Percentiles rank a stretch among this genome's conserved stretches.
Evolutionary conservation across 129 eudicot genomes (phyloP).

Genomic region (Lonicera japonica): DNA sequence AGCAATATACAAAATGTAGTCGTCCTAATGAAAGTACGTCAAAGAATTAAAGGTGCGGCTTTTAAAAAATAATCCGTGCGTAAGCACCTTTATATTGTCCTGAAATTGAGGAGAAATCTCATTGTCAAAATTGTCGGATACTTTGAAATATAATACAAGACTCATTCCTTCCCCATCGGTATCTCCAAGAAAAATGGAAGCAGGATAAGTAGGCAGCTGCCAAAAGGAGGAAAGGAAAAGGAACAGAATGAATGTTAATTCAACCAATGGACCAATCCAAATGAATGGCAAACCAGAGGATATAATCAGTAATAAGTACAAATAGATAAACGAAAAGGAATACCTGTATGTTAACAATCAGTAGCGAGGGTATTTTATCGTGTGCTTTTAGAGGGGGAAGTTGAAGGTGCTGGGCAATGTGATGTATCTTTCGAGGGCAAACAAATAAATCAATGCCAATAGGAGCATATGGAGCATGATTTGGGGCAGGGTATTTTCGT

Average conservation of each 20-base stretch:
- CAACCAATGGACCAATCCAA: no score
- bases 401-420: slow-evolving; percentile 68
- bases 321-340: no score
- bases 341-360: slow-evolving; percentile 88
- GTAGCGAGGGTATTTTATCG: slow-evolving; percentile 48
- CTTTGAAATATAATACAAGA: slow-evolving; percentile 68
- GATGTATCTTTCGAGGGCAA: slow-evolving; percentile 64
- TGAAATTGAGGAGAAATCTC: slow-evolving; percentile 44
- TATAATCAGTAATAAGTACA: not conserved
- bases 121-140: slow-evolving; percentile 56
- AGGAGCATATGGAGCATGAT: slow-evolving; percentile 59
- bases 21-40: not conserved
- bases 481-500: slow-evolving; percentile 54
- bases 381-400: slow-evolving; percentile 47
- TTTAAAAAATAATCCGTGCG: not conserved
- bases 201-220: slow-evolving; percentile 80
- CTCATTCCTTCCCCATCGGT: slow-evolving; percentile 79
- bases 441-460: slow-evolving; percentile 67
- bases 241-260: no score
- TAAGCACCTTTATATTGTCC: slow-evolving; percentile 59
- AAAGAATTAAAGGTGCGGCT: no score
- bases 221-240: not conserved
- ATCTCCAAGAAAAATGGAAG: slow-evolving; percentile 65
- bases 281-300: not conserved
- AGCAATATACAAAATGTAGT: not conserved